Conservation (phyloP, 495 filamentous ascomycete genomes). For the Tricharina praecox region DNA sequence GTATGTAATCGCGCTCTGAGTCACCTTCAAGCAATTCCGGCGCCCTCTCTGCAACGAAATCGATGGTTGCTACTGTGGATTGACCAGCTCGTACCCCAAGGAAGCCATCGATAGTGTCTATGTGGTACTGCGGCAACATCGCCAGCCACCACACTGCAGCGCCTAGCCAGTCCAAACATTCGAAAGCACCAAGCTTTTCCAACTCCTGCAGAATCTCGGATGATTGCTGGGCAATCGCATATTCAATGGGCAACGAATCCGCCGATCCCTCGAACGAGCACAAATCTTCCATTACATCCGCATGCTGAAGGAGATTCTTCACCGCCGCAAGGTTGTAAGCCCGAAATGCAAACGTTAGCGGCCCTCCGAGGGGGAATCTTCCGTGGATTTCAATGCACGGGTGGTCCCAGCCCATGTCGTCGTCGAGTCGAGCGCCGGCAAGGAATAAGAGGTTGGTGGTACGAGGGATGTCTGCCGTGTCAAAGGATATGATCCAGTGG, state of each 20-base stretch:
- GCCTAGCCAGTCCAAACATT: background rate
- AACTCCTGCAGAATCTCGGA: background rate
- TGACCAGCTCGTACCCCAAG: background rate
- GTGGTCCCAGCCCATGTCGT: background rate
- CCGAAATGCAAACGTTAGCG: background rate
- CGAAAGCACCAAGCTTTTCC: background rate
- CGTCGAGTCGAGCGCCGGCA: background rate
- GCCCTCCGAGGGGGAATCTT: background rate
- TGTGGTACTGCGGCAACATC: background rate
- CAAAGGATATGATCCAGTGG: background rate
- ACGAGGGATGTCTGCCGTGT: background rate
- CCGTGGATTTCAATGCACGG: background rate
- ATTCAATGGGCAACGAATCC: too few relatives aligned
- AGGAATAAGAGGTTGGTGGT: background rate
- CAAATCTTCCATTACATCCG: too few relatives aligned
- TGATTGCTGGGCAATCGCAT: too few relatives aligned
- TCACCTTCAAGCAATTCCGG: background rate
- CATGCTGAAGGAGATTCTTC: background rate
- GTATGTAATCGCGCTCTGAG: background rate
- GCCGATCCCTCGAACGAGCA: too few relatives aligned
- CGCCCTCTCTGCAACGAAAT: background rate
- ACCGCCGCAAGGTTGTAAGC: background rate
- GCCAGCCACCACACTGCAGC: background rate
- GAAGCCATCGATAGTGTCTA: background rate
- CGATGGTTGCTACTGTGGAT: background rate